Evolutionary conservation across 2,329 filamentous ascomycete species (phyloP).

Genomic region (Cladophialophora exuberans): DNA sequence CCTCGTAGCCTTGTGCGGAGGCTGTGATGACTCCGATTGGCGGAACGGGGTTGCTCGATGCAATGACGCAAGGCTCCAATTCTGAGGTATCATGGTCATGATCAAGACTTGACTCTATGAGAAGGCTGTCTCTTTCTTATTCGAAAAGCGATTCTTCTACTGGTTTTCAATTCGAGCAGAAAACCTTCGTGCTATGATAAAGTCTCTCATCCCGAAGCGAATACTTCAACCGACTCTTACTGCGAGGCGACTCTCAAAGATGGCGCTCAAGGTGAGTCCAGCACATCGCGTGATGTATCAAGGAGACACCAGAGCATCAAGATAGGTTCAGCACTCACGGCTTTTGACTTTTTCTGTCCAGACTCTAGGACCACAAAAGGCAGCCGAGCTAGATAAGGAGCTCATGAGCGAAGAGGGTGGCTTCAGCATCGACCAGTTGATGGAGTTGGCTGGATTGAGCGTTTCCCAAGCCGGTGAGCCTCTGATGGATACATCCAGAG

Average conservation of each 20-base stretch:
- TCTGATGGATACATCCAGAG: too few relatives aligned
- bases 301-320: not conserved
- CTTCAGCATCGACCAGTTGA: slow-evolving; percentile 93
- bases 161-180: not conserved
- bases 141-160: not conserved
- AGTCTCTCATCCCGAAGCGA: slow-evolving; percentile 11
- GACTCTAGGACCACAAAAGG: slow-evolving; percentile 85
- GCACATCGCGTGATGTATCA: not conserved
- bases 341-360: slow-evolving; percentile 40
- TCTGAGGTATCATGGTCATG: not conserved
- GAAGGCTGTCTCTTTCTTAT: not conserved
- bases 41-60: slow-evolving; percentile 1
- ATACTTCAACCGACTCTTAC: slow-evolving; percentile 17
- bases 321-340: not conserved
- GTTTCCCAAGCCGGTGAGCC: slow-evolving; percentile 80
- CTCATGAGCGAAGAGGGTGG: slow-evolving; percentile 83
- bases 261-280: slow-evolving; percentile 45
- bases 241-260: slow-evolving; percentile 35
- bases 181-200: slow-evolving; percentile 15
- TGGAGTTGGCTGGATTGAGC: slow-evolving; percentile 92
- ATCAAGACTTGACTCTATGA: not conserved
- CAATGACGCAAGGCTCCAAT: slow-evolving; percentile 20
- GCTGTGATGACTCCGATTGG: slow-evolving; percentile 24
- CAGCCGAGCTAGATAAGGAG: slow-evolving; percentile 86
- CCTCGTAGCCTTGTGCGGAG: slow-evolving; percentile 15